These are phyloP conservation scores for Begonia loranthoides DNA, from an alignment of 306 rosid genomes.

Conservation along the genomic window DNA sequence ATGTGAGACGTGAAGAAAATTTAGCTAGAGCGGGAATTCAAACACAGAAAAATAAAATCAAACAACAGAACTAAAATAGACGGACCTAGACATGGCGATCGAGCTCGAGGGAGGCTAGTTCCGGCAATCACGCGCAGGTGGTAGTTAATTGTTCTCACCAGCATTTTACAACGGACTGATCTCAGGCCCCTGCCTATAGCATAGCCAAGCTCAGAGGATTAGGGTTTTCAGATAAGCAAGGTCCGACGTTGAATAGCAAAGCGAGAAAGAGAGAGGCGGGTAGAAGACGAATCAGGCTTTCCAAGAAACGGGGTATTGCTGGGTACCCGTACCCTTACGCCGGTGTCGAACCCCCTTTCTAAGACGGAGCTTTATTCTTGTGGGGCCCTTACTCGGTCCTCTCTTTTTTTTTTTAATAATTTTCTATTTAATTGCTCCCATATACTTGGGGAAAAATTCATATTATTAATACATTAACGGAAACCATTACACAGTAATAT, in stretches of 20 bases:
- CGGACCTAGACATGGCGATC: constrained; percentile 40
- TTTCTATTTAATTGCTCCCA: too few species aligned
- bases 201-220: neutral
- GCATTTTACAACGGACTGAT: constrained; percentile 26
- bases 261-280: neutral
- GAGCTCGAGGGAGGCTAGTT: constrained; percentile 12
- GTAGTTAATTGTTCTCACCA: constrained; percentile 5
- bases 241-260: neutral
- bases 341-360: neutral
- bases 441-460: too few species aligned
- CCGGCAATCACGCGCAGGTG: constrained; percentile 13
- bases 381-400: neutral
- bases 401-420: too few species aligned
- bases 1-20: neutral
- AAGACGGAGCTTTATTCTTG: neutral
- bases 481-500: too few species aligned
- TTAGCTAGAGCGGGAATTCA: neutral
- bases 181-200: constrained; percentile 1
- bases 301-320: neutral
- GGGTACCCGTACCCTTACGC: neutral
- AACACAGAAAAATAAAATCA: neutral
- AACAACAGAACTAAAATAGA: neutral
- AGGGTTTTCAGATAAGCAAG: constrained; percentile 5
- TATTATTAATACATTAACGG: too few species aligned
- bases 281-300: neutral